Evolutionary conservation across 164 flowering plant species (phyloP).

Genomic region (Aristolochia fimbriata): DNA sequence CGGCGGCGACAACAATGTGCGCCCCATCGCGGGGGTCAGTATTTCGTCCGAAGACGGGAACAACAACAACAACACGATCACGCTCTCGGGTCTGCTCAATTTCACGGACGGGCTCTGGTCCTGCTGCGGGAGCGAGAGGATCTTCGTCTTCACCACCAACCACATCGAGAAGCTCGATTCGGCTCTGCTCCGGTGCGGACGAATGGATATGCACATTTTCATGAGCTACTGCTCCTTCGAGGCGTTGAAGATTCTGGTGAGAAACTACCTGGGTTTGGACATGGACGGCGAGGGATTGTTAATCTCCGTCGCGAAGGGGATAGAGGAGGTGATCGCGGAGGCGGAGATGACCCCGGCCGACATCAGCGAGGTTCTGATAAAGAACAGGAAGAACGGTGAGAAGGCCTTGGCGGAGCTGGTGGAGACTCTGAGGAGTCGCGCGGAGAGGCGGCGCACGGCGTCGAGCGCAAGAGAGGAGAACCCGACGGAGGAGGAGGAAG

Average conservation of each 20-base stretch:
- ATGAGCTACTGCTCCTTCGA: slow-evolving; percentile 61
- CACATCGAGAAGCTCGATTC: slow-evolving; percentile 84
- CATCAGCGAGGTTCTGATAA: slow-evolving; percentile 72
- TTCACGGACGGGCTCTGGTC: slow-evolving; percentile 95
- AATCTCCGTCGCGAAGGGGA: too few relatives aligned
- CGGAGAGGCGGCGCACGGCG: slow-evolving; percentile 15
- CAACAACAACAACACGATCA: slow-evolving; percentile 39
- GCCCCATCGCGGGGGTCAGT: slow-evolving; percentile 9
- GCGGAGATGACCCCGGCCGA: slow-evolving; percentile 91
- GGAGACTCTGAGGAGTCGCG: slow-evolving; percentile 36
- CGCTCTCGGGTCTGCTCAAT: slow-evolving; percentile 75
- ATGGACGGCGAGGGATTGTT: slow-evolving; percentile 20
- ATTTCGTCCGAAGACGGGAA: slow-evolving; percentile 16
- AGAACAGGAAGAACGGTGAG: slow-evolving; percentile 40
- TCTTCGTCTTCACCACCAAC: slow-evolving; percentile 89
- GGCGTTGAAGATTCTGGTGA: slow-evolving; percentile 55
- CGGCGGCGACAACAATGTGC: slow-evolving; percentile 16
- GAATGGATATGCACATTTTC: slow-evolving; percentile 85
- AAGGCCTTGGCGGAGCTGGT: slow-evolving; percentile 49
- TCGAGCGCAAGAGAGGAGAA: slow-evolving; percentile 10
- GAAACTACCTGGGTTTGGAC: slow-evolving; percentile 48
- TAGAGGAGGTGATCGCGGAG: slow-evolving; percentile 32
- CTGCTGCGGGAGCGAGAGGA: slow-evolving; percentile 84
- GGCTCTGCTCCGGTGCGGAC: slow-evolving; percentile 72
- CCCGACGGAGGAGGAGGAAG: slow-evolving; percentile 23